These are phyloP conservation scores for Phytophthora palmivora DNA, from an alignment of 352 stramenopile species.

Conservation along the genomic window DNA sequence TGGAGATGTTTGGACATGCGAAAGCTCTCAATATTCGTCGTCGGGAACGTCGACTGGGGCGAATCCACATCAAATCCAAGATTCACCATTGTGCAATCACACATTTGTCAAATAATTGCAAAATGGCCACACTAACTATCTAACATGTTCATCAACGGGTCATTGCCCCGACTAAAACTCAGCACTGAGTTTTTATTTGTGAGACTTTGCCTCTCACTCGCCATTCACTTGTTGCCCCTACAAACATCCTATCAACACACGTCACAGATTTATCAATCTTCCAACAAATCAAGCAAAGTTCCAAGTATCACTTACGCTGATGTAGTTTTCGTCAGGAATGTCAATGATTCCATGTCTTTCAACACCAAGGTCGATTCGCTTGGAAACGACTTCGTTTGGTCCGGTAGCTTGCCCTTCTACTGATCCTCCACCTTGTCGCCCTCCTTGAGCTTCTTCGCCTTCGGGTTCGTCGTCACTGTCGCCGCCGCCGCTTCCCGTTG, in stretches of 20 bases:
- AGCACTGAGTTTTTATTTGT: constrained; percentile 39
- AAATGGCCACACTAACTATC: too few relatives aligned
- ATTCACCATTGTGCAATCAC: too few relatives aligned
- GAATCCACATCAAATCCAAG: constrained; percentile 44
- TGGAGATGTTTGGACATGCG: constrained; percentile 38
- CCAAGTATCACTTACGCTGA: constrained; percentile 31
- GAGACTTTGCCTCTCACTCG: constrained; percentile 55
- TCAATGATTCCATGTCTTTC: constrained; percentile 38
- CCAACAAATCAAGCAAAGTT: too few relatives aligned
- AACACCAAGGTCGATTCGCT: constrained; percentile 49
- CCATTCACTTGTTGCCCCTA: constrained; percentile 50
- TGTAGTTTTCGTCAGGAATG: constrained; percentile 38
- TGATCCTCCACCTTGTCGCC: too few relatives aligned
- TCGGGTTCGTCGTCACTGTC: too few relatives aligned
- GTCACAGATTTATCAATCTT: not conserved
- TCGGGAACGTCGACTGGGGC: constrained; percentile 58
- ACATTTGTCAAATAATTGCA: too few relatives aligned
- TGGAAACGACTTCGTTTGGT: constrained; percentile 37
- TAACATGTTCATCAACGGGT: constrained; percentile 50
- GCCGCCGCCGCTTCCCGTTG: too few relatives aligned
- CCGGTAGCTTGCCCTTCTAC: too few relatives aligned
- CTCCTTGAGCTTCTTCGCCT: too few relatives aligned
- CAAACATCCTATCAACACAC: constrained; percentile 44
- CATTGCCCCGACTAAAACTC: constrained; percentile 43
- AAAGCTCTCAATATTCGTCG: constrained; percentile 52